phyloP scores from a whole-genome alignment of 257 asterid species.

The Scutellaria minor region DNA sequence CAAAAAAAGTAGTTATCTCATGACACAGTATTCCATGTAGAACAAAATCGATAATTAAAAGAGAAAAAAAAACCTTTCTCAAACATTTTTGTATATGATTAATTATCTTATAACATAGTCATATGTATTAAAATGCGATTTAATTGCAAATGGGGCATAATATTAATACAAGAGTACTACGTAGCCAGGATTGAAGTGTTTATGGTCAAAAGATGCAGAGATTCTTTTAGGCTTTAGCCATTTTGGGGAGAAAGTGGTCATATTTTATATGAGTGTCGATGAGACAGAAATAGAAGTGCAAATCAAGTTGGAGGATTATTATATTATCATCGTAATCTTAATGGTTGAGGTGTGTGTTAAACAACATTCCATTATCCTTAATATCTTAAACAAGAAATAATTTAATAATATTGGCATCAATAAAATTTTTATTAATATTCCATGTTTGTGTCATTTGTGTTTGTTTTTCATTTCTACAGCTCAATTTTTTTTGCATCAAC shows the following conservation, averaged over 20 bases:
- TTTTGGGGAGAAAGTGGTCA: conserved; percentile 36
- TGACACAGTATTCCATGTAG: no score
- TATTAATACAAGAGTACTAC: not conserved
- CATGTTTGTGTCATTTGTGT: conserved; percentile 3
- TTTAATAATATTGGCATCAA: conserved; percentile 24
- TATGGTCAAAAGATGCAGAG: conserved; percentile 32
- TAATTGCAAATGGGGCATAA: no score
- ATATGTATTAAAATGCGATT: no score
- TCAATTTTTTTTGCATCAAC: conserved; percentile 16
- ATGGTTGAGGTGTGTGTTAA: conserved; percentile 31
- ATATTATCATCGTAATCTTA: conserved; percentile 34
- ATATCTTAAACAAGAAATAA: conserved; percentile 25
- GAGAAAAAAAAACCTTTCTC: no score
- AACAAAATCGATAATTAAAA: no score
- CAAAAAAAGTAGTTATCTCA: no score
- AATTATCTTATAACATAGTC: no score
- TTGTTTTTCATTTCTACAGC: conserved; percentile 8
- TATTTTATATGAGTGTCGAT: conserved; percentile 11
- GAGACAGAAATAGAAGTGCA: conserved; percentile 35
- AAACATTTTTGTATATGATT: no score
- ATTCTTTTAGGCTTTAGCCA: conserved; percentile 44
- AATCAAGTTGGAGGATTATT: conserved; percentile 31
- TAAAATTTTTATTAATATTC: conserved; percentile 15
- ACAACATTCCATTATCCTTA: conserved; percentile 38
- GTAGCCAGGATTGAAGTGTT: conserved; percentile 25